Evolutionary conservation across 495 filamentous ascomycete genomes (phyloP), one percentile per base, ranked within the genome.

Genomic region (Xylaria cubensis): DNA sequence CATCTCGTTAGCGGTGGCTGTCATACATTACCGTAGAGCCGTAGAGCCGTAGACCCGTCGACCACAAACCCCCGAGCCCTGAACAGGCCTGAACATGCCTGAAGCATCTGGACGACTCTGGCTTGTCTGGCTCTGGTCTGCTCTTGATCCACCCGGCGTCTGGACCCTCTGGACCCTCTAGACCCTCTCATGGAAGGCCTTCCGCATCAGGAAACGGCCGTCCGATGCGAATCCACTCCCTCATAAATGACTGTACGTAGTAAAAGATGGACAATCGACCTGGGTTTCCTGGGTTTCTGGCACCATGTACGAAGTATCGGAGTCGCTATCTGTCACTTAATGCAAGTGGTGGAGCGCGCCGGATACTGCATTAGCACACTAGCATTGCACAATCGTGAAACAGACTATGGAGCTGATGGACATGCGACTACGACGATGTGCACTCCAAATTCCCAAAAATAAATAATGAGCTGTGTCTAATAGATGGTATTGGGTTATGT

Each of bases 1-100:
- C 67, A 74, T 72, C 68, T 56, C 55, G 58, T 61, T 76, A 67
- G 72, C 74, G 74, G 73, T 58, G 65, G 67, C 48, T 34, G 62
- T 67, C 32, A 66, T 46, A 46, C 42, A 46, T 17, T 42, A 42
- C 59, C 39, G 59, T 67, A 69, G 77, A 73, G 68, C 39, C 39
- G 39, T 42, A 9, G 39, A 42, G 9, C 39, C 39, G 39, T 42
- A 66, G 77, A 73, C 71, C 39, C 39, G 39, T 42, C 9, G 39
- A 42, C 39, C 39, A 13, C 12, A 42, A 13, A 42, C 39, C 39
- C 39, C 39, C 39, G 39, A 42, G 39, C 9, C 39, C 39, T 42
- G 39, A 42, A 42, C 39, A 42, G 1, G 39, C 39, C 39, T 41
- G 39, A 41, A 41, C 39, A 70, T 58, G 68, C 68, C 55, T 67